Evolutionary conservation across 179 eudicot genomes (phyloP).

Genomic region (Actinidia chinensis): DNA sequence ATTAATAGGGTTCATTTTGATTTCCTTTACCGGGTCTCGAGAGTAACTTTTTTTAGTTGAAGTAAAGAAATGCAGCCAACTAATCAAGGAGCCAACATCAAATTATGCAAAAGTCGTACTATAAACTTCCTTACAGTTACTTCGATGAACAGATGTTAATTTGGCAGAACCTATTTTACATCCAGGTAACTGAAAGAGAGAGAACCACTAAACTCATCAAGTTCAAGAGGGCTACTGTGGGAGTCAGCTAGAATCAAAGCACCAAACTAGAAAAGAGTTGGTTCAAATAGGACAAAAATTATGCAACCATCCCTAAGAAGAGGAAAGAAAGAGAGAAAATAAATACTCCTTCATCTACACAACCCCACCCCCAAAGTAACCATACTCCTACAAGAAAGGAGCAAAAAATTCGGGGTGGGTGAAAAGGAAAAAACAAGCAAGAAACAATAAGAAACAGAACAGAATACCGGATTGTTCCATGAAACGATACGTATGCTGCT

Average conservation of each 20-base stretch:
- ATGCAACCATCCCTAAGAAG: neutral
- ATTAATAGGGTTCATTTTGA: too few relatives aligned
- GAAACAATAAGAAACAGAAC: neutral
- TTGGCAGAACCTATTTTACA: too few relatives aligned
- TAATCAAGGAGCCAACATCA: too few relatives aligned
- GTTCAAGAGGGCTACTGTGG: neutral
- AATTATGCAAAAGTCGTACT: too few relatives aligned
- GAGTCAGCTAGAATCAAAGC: neutral
- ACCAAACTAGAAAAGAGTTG: neutral
- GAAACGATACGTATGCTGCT: conserved; percentile 3
- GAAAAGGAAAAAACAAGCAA: neutral
- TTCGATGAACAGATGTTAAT: too few relatives aligned
- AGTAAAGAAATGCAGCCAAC: too few relatives aligned
- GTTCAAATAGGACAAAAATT: neutral
- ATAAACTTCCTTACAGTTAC: too few relatives aligned
- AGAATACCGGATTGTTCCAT: neutral
- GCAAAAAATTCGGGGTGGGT: neutral
- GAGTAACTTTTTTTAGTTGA: too few relatives aligned
- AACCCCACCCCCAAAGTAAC: conserved; percentile 9
- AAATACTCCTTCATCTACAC: conserved; percentile 9
- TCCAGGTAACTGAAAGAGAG: too few relatives aligned
- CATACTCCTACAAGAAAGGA: conserved; percentile 2
- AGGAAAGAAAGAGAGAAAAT: neutral
- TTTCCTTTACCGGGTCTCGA: too few relatives aligned
- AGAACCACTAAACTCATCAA: neutral